These are phyloP conservation scores for Colletotrichum sansevieriae DNA, from an alignment of 2,329 filamentous ascomycete genomes.

Conservation along the genomic window DNA sequence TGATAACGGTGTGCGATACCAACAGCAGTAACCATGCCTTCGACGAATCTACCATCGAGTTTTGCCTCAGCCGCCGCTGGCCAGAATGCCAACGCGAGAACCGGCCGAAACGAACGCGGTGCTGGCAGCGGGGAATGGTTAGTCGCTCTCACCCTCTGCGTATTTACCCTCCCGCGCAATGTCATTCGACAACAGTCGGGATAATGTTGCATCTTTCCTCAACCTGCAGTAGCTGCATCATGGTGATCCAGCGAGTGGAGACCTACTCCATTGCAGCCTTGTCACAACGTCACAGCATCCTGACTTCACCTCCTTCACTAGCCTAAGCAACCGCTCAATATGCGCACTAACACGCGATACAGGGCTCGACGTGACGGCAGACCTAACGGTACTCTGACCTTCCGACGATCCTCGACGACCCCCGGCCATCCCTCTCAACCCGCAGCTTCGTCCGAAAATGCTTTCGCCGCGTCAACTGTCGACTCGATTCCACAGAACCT, in stretches of 20 bases:
- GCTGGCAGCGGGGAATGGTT: slow-evolving; percentile 79
- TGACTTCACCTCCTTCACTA: neutral
- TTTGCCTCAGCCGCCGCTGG: slow-evolving; percentile 87
- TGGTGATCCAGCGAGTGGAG: neutral
- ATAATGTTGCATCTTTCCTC: neutral
- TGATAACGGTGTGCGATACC: slow-evolving; percentile 42
- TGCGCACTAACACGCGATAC: slow-evolving; percentile 14
- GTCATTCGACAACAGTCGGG: slow-evolving; percentile 2
- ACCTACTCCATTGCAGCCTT: slow-evolving; percentile 11
- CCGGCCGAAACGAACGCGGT: slow-evolving; percentile 70
- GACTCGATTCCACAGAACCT: slow-evolving; percentile 56
- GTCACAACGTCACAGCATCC: slow-evolving; percentile 20
- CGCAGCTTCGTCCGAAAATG: slow-evolving; percentile 52
- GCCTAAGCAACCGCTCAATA: neutral
- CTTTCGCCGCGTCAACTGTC: slow-evolving; percentile 47
- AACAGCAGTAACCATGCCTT: slow-evolving; percentile 67
- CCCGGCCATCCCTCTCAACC: slow-evolving; percentile 58
- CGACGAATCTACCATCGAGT: slow-evolving; percentile 83
- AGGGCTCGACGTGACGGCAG: slow-evolving; percentile 72
- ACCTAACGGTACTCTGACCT: slow-evolving; percentile 73
- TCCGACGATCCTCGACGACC: slow-evolving; percentile 73
- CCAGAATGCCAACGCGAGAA: slow-evolving; percentile 73
- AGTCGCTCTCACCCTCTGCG: slow-evolving; percentile 51
- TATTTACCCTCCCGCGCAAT: neutral
- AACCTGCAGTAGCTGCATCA: slow-evolving; percentile 1